Conservation (phyloP, 179 eudicot genomes). For the Sideroxylon spinosum region DNA sequence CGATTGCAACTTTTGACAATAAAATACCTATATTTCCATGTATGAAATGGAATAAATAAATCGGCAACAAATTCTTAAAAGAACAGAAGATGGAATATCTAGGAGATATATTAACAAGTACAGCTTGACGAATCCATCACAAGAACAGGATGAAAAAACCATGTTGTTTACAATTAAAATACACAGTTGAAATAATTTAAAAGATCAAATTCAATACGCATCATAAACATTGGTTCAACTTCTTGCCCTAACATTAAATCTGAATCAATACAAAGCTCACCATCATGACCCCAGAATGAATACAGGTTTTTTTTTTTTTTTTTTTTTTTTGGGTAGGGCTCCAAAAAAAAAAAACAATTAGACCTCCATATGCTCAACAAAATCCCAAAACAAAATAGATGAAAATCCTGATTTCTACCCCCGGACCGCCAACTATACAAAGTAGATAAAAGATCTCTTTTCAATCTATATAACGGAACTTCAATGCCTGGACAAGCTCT, state of each 20-base stretch:
- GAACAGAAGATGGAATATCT: not conserved
- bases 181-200: not conserved
- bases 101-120: not conserved
- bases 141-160: not conserved
- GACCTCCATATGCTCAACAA: no score
- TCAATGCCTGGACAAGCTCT: no score
- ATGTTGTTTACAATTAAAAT: not conserved
- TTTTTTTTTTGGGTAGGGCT: no score
- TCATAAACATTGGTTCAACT: not conserved
- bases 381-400: no score
- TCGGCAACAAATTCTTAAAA: conserved; percentile 20
- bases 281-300: not conserved
- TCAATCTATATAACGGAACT: no score
- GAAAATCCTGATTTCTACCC: no score
- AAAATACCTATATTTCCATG: conserved; percentile 65
- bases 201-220: not conserved
- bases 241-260: not conserved
- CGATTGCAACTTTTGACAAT: conserved; percentile 98
- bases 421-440: no score
- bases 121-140: not conserved
- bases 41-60: conserved; percentile 23
- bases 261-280: not conserved
- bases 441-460: no score
- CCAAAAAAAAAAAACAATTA: no score
- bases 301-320: no score